Evolutionary conservation across 2,329 filamentous ascomycete genomes (phyloP).

Genomic region (Aureobasidium lini): DNA sequence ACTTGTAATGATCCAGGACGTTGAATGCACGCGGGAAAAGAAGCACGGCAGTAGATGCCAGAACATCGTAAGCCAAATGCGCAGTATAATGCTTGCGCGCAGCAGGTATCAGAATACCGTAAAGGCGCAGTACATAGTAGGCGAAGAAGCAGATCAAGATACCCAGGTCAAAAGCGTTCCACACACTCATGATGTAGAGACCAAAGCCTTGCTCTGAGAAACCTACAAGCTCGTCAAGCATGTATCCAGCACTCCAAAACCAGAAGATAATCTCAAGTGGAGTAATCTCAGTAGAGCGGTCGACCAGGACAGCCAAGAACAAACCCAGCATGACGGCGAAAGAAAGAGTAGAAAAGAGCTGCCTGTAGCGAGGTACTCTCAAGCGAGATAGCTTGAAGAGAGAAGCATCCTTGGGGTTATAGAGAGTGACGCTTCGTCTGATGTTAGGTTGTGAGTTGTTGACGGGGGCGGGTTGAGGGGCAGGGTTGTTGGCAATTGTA

Average conservation of each 20-base stretch:
- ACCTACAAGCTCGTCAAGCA: slow-evolving; percentile 91
- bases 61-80: slow-evolving; percentile 84
- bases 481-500: background rate
- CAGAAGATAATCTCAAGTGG: slow-evolving; percentile 83
- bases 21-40: slow-evolving; percentile 88
- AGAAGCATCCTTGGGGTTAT: slow-evolving; percentile 84
- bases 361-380: slow-evolving; percentile 83
- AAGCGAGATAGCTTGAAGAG: slow-evolving; percentile 85
- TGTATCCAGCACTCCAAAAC: slow-evolving; percentile 96
- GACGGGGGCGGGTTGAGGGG: background rate
- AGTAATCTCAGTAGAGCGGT: slow-evolving; percentile 73
- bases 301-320: slow-evolving; percentile 72
- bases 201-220: slow-evolving; percentile 97
- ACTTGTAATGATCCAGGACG: slow-evolving; percentile 87
- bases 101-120: slow-evolving; percentile 76
- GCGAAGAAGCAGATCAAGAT: slow-evolving; percentile 78
- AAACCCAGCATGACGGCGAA: slow-evolving; percentile 77
- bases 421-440: slow-evolving; percentile 71
- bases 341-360: slow-evolving; percentile 81
- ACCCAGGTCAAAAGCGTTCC: slow-evolving; percentile 91
- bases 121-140: slow-evolving; percentile 84
- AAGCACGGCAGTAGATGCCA: slow-evolving; percentile 83
- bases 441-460: background rate
- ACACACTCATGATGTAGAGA: slow-evolving; percentile 94
- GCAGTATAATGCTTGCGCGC: slow-evolving; percentile 62